Base-by-base conservation (phyloP, 768 basidiomycete genomes). In the Flagelloscypha sp. region DNA sequence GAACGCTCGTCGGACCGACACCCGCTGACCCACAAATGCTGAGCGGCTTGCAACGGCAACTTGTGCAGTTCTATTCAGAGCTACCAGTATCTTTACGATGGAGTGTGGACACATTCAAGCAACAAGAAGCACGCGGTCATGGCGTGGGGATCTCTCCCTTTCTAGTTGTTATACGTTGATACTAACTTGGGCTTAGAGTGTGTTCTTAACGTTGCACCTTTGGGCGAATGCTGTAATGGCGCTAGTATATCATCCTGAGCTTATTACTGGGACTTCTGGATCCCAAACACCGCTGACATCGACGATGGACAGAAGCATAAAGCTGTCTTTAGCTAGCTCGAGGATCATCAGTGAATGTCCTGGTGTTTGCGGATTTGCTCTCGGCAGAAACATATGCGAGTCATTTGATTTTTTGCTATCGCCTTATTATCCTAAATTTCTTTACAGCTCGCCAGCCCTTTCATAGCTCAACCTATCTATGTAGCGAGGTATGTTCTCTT, bases 311-410 rank as follows among this genome's bases (percentile, higher is more conserved):
- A 27, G 38, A 2, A 30, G 27, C 6, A 35, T 43, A 17, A 40
- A 43, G 29, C 23, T 43, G 20, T 40, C 38, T 10, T 21, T 40
- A n/a, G 32, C 38, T 12, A 39, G 38, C 21, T 43, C 42, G n/a
- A 33, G 38, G 38, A 33, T 23, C 8, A 43, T 43, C n/a, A 36
- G 33, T 30, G 42, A 43, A 16, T 43, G 42, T 24, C n/a, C 21
- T 43, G 24, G 42, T 43, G 13, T 43, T 35, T 13, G 42, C 38
- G 6, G 42, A 43, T 23, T 22, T 43, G 9, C 40, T 43, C n/a
- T 29, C 42, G 7, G 24, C 23, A 6, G 33, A 39, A 18, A 37
- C 30, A 10, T 43, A 40, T 28, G 41, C 35, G 32, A 15, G 41
- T 38, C n/a, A n/a, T n/a, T 9, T 24, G 3, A 5, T 24, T 22